A percentile compares a stretch with the other conserved stretches of the same genome.
These are phyloP conservation scores for Gelatoporia subvermispora DNA, from an alignment of 768 basidiomycete genomes.

Conservation along the genomic window DNA sequence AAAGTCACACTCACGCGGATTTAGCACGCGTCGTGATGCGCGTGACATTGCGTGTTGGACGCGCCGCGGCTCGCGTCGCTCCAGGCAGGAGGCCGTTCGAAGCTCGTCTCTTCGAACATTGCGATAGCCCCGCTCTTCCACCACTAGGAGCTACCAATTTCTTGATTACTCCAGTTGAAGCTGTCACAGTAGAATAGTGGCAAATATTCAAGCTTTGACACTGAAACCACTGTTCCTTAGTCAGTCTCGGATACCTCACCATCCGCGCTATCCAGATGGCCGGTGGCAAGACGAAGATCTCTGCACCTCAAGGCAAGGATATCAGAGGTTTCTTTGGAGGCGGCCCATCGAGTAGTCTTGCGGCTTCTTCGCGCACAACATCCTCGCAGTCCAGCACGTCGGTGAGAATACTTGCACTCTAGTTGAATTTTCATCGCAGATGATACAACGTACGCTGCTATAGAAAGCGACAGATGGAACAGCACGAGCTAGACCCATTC, in stretches of 20 bases:
- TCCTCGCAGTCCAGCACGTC: neutral
- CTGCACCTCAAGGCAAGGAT: conserved; percentile 15
- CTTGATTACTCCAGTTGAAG: no score
- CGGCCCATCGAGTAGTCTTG: conserved; percentile 4
- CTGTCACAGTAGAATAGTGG: no score
- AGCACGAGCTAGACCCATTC: conserved; percentile 11
- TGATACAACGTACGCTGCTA: neutral
- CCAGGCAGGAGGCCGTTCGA: neutral
- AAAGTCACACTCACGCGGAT: neutral
- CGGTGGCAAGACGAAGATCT: conserved; percentile 10
- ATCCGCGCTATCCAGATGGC: conserved; percentile 4
- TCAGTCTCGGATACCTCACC: no score
- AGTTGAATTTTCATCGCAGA: neutral
- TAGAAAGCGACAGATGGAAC: conserved; percentile 1
- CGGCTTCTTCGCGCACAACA: conserved; percentile 3
- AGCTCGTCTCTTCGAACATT: no score
- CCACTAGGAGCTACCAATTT: no score
- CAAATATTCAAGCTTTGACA: no score
- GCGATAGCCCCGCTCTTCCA: no score
- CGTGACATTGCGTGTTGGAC: neutral
- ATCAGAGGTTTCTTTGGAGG: conserved; percentile 24
- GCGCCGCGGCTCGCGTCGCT: neutral
- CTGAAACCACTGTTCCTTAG: no score
- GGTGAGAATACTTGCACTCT: neutral
- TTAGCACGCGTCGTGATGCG: neutral